Base-by-base conservation (phyloP, 1,139 yeast genomes). In the Geotrichum carabidarum region DNA sequence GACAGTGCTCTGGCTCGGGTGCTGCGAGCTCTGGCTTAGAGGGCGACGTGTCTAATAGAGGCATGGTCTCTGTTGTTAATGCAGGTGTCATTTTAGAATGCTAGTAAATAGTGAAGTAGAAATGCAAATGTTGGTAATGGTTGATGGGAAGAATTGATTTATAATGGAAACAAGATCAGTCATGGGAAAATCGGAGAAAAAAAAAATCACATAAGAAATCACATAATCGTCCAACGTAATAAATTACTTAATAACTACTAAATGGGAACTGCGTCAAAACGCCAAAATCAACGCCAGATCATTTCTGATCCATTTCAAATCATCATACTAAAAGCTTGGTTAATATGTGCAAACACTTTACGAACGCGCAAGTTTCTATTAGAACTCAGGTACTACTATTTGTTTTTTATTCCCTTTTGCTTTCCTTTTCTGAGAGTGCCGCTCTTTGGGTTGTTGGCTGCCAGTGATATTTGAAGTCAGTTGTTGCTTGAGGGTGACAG, bases 1-100 rank as follows among this genome's bases (percentile, higher is more conserved):
- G 99, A 74, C 99, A 93, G 71, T 93, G 98, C 65, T 90, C 97
- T 1, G 97, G 96, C 64, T 86, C 68, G 2, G 71, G 69, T 8
- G 68, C 69, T 45, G 60, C 58, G n/a, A 66, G 60, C 40, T 54
- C 36, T 41, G 32, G 12, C 15, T 22, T 45, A n/a, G 30, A 14
- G 8, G 22, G 7, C n/a, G 31, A 9, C 8, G 32, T 11, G 14
- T 15, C 35, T 11, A 7, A 41, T 17, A 31, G 38, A 15, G 49
- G 40, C 5, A 30, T 9, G 12, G 32, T 4, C 12, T 18, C 31
- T 3, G 42, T 35, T 8, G 41, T 35, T 22, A 45, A 22, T 45
- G 32, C 49, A 11, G 49, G 49, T 8, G 49, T 41, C 49, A 45
- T 45, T 8, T 11, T 36, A 30, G 14, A n/a, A 15, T 17, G 8